phyloP scores from a whole-genome alignment of 2,329 filamentous ascomycete species.

The Aureobasidium musti region DNA sequence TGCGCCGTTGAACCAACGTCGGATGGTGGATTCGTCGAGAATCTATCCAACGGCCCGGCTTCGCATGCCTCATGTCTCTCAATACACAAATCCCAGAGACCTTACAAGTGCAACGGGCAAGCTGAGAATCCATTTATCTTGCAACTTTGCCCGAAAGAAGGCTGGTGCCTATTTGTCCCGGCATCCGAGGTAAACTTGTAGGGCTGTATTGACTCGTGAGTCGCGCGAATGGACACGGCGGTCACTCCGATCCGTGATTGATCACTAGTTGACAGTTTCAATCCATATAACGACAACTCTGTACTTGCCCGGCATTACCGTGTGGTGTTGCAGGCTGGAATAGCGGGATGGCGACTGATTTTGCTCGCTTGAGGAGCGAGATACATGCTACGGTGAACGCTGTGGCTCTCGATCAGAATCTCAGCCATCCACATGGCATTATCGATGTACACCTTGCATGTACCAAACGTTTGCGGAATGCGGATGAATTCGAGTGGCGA shows the following conservation, averaged over 20 bases:
- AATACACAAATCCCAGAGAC: background rate
- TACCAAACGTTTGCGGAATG: background rate
- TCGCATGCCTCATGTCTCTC: background rate
- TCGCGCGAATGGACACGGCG: background rate
- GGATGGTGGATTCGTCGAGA: conserved; percentile 3
- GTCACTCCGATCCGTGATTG: background rate
- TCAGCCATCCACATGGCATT: background rate
- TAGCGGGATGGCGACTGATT: background rate
- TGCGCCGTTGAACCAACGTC: conserved; percentile 13
- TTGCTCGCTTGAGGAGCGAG: background rate
- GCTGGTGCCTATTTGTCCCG: background rate
- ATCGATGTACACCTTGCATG: background rate
- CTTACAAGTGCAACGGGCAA: background rate
- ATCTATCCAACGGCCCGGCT: conserved; percentile 12
- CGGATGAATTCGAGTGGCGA: conserved; percentile 1
- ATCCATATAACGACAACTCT: background rate
- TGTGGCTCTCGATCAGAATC: background rate
- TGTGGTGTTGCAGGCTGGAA: background rate
- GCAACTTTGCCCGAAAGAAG: background rate
- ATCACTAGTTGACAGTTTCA: conserved; percentile 8
- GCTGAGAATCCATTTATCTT: background rate
- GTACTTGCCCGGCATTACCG: background rate
- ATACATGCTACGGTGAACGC: background rate
- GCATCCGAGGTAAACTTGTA: background rate
- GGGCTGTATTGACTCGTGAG: background rate